Evolutionary conservation across 2,329 filamentous ascomycete species (phyloP), one percentile per base, ranked within the genome.

Genomic region (Neopestalotiopsis sp.): DNA sequence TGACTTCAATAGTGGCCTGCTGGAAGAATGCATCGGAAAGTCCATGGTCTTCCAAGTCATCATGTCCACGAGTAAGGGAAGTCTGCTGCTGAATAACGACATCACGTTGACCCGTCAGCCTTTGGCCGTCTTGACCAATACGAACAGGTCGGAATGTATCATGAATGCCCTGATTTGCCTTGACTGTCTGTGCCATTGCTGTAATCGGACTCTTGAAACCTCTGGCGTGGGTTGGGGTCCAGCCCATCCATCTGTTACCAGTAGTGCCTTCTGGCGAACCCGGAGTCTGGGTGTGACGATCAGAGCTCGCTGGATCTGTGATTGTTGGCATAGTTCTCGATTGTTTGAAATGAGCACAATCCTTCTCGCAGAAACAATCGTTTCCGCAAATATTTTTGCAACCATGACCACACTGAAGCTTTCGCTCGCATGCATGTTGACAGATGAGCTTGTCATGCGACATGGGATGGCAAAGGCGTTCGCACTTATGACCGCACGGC

Each of bases 381-480:
- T 76, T 69, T 20, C 77, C 76, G 14, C 77, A 79, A n/a, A 70
- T 7, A n/a, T 69, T 68, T 59, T 72, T 67, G 64, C 77, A 79
- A 28, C 52, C 67, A 64, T 79, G 77, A 5, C 72, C 71, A 49
- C 77, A 79, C 1, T 24, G 59, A 20, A 79, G 68, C 12, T 60
- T 32, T 17, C 71, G 71, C 65, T 75, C 72, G 61, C 77, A 79
- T 7, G 75, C 72, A 13, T 71, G n/a, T 30, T 67, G 69, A 64
- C 77, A 79, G 34, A 75, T 72, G 7, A 79, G 63, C 24, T 69
- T 70, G 4, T 71, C 70, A 38, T 78, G 77, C 14, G 67, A 62
- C 42, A 77, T 69, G 76, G 76, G 77, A 66, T 79, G 77, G 30
- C 77, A 79, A 57, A 62, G 69, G 28, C 74, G 76, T 12, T 68